Conservation (phyloP, 2,329 filamentous ascomycete genomes). For the Trichophyton schoenleinii region DNA sequence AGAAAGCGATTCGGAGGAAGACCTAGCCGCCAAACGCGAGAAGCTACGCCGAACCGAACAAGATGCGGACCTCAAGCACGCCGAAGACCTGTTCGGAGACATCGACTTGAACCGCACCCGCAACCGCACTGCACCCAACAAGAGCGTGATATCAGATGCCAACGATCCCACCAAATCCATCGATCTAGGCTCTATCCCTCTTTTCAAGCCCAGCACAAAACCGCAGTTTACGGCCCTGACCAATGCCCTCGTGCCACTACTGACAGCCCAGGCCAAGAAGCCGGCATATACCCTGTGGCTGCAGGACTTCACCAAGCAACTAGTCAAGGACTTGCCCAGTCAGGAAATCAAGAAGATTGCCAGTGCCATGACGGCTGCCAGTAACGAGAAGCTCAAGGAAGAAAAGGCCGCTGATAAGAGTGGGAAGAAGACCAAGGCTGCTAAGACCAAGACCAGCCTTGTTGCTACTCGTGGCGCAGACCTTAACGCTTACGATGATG, state of each 20-base stretch:
- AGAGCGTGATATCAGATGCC: slow-evolving; percentile 47
- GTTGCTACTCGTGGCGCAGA: slow-evolving; percentile 53
- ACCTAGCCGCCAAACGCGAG: slow-evolving; percentile 58
- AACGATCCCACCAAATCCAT: slow-evolving; percentile 71
- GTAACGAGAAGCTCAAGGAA: slow-evolving; percentile 98
- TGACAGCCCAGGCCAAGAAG: slow-evolving; percentile 67
- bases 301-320: slow-evolving; percentile 77
- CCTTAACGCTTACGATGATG: slow-evolving; percentile 67
- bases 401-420: slow-evolving; percentile 91
- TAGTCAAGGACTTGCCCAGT: slow-evolving; percentile 75
- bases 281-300: slow-evolving; percentile 81
- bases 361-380: slow-evolving; percentile 71
- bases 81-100: slow-evolving; percentile 76
- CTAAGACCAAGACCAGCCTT: slow-evolving; percentile 83
- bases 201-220: slow-evolving; percentile 87
- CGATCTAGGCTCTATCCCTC: slow-evolving; percentile 63
- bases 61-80: slow-evolving; percentile 77
- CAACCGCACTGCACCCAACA: slow-evolving; percentile 49
- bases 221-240: slow-evolving; percentile 70
- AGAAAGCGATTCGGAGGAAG: slow-evolving; percentile 52
- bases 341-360: slow-evolving; percentile 95
- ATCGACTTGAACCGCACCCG: slow-evolving; percentile 56
- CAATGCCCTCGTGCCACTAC: slow-evolving; percentile 63
- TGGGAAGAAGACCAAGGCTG: slow-evolving; percentile 92
- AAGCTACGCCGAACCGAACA: slow-evolving; percentile 69